Base-by-base conservation (phyloP, 2,329 filamentous ascomycete genomes). In the Blastomyces gilchristii region DNA sequence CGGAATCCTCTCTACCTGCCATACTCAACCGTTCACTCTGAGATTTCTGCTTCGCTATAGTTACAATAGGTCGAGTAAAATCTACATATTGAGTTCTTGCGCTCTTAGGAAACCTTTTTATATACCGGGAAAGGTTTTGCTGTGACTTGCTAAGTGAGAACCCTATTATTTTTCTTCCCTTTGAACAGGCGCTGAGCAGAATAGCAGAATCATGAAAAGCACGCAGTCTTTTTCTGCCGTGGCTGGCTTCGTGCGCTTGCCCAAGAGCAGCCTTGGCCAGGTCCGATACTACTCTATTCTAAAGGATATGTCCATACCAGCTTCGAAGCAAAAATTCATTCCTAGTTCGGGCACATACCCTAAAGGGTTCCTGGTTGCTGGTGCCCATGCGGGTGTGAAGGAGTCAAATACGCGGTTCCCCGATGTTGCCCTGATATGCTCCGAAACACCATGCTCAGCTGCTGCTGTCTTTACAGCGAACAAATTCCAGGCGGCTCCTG, bases 401-500 rank as follows among this genome's bases (percentile, higher is more conserved):
- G 85, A 91, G 16, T 87, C 87, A 67, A 97, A 97, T 78, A 96
- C 89, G 60, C 89, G 85, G 66, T 92, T 92, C 76, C 91, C 93
- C 41, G 94, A 99, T 74, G 83, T 99, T 59, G 91, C 92, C 45
- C 83, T 99, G 68, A 83, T 99, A 67, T 87, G 88, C 22, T 97
- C 94, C 7, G 90, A 96, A 70, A 82, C 82, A 61, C 91, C 92
- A 62, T 97, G 91, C 75, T 83, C 90, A 7, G 92, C 88, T 11
- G 91, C 92, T 0, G 94, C 91, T 7, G 92, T 97, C 56, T 97
- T 97, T 79, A 99, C 94, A 62, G 95, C 91, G 76, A 99, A 99
- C 80, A 92, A 93, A 76, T 99, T 99, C 79, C 92, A 97, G 77
- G 94, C 94, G 22, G 94, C 94, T 12, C 94, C 94, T 5, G 93